Percentiles rank a stretch among this genome's conserved stretches.
Evolutionary conservation across 441 rosid genomes (phyloP).

Genomic region (Syzygium malaccense): DNA sequence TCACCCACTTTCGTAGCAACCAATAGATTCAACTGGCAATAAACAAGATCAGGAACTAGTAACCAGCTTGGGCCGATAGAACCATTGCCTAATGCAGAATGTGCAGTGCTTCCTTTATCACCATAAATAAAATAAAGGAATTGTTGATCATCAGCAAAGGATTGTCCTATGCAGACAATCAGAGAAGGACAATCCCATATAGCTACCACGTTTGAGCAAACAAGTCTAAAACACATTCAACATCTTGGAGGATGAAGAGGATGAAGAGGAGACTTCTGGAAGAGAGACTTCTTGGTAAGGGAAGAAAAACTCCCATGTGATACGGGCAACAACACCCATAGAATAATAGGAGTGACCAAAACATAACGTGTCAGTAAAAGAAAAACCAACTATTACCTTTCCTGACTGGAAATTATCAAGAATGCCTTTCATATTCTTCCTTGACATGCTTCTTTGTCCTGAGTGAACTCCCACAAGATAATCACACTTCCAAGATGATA

Average conservation of each 20-base stretch:
- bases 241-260: not conserved
- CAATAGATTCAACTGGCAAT: slow-evolving; percentile 83
- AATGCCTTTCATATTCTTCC: slow-evolving; percentile 58
- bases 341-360: not conserved
- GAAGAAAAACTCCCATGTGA: not conserved
- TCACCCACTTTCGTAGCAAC: slow-evolving; percentile 98
- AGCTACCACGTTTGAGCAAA: not conserved
- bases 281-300: not conserved
- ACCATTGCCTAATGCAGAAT: not conserved
- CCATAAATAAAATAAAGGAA: not conserved
- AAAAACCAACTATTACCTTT: slow-evolving; percentile 43
- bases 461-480: slow-evolving; percentile 90
- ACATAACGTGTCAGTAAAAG: not conserved
- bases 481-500: slow-evolving; percentile 81
- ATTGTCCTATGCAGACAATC: not conserved
- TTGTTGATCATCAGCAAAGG: not conserved
- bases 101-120: not conserved
- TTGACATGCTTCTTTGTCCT: slow-evolving; percentile 74
- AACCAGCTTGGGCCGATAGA: not conserved
- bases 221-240: not conserved
- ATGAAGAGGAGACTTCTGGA: not conserved
- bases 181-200: not conserved
- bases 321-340: not conserved
- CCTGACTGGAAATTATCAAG: slow-evolving; percentile 76
- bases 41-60: not conserved